Evolutionary conservation across 202 grass and related monocot genomes (phyloP), one percentile per base, ranked within the genome.

Genomic region (Carex sylvatica): DNA sequence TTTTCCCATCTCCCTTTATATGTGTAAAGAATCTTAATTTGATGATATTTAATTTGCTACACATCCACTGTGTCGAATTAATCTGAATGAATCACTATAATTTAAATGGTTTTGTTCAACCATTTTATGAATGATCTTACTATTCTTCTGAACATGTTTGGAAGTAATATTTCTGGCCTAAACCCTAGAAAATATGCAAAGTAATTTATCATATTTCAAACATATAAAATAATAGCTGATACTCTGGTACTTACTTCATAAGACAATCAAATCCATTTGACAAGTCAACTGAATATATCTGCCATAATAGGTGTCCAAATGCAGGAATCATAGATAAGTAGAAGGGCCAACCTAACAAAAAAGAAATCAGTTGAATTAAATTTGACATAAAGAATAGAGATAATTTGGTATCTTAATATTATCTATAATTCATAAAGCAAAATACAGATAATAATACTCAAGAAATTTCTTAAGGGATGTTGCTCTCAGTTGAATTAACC

Each of bases 231-330:
- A 38, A 23, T 46, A 70, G 20, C 8, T 80, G 13, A 14, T 12
- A 52, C 20, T 56, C 19, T 10, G 30, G 46, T 33, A 83, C 87
- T 89, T 81, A 90, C 88, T 86, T 90, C 83, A 51, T 81, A 49
- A 71, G 61, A 62, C 88, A 90, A 14, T 90, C 88, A 36, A 42
- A 73, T 66, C 55, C 54, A 9, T 69, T 84, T 16, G 88, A 86
- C 36, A 84, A 84, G 80, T 90, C 84, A 81, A 86, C 84, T 10
- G 81, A 62, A 16, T 51, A 84, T 55, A 90, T 90, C 58, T 90
- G 88, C 88, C 88, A 90, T 70, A 54, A 72, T 83, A 87, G 71
- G 28, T 89, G 87, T 12, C 84, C 83, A 51, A 62, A 66, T 54
- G 83, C 84, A 36, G 79, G 70, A 64, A 80, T 72, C 38, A 89